phyloP scores from a whole-genome alignment of 2,329 filamentous ascomycete species.

The Paraphoma chrysanthemicola region DNA sequence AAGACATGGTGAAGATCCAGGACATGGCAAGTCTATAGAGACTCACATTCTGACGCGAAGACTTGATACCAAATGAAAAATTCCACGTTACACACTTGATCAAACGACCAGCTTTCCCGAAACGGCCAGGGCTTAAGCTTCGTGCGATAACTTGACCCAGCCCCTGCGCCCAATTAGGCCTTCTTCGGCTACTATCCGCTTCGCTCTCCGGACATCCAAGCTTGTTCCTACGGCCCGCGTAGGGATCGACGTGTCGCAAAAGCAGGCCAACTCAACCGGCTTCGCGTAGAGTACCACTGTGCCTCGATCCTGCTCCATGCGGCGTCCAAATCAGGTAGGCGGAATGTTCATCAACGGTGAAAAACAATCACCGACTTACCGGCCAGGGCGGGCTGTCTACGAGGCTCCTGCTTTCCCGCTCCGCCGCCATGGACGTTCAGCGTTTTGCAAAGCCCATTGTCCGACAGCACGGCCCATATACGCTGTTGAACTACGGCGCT shows the following conservation, averaged over 20 bases:
- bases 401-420: conserved; percentile 1
- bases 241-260: conserved; percentile 11
- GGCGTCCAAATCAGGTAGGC: not conserved
- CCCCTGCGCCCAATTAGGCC: not conserved
- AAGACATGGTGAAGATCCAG: not conserved
- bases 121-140: not conserved
- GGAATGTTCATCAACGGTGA: conserved; percentile 14
- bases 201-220: conserved; percentile 6
- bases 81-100: not conserved
- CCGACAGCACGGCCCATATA: conserved; percentile 4
- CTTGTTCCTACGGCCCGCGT: conserved; percentile 1
- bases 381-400: conserved; percentile 12
- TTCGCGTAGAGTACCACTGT: conserved; percentile 1
- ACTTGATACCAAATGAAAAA: too few relatives aligned
- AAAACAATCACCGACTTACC: conserved; percentile 22
- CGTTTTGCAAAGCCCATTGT: not conserved
- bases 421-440: not conserved
- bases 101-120: not conserved
- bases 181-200: conserved; percentile 16
- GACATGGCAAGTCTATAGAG: too few relatives aligned
- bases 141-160: not conserved
- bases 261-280: conserved; percentile 1
- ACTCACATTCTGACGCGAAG: too few relatives aligned
- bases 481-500: conserved; percentile 11
- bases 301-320: not conserved